A percentile compares a stretch with the other conserved stretches of the same genome.
phyloP scores from a whole-genome alignment of 2,329 filamentous ascomycete species.

The Colletotrichum sp. region DNA sequence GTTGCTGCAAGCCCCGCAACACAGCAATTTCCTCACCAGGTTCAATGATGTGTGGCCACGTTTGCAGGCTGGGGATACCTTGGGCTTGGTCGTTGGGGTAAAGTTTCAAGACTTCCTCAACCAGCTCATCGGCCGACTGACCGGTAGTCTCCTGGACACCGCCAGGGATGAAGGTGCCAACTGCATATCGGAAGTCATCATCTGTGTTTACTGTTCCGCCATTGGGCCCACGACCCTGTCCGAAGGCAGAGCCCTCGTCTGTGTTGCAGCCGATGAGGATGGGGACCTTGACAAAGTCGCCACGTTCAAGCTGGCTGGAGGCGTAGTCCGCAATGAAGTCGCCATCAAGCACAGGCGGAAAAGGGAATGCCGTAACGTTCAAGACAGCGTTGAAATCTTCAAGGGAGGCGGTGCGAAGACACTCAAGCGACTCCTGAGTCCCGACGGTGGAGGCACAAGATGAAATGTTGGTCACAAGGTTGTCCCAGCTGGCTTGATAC shows the following conservation, averaged over 20 bases:
- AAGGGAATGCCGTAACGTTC: constrained; percentile 7
- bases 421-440: constrained; percentile 27
- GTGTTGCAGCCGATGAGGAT: constrained; percentile 39
- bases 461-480: constrained; percentile 29
- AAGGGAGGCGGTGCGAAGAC: constrained; percentile 30
- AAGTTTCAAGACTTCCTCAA: constrained; percentile 25
- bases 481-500: constrained; percentile 32
- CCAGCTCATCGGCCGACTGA: constrained; percentile 25
- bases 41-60: constrained; percentile 34
- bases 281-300: constrained; percentile 38
- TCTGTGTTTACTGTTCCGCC: constrained; percentile 29
- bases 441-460: constrained; percentile 29
- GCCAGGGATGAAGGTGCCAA: constrained; percentile 13
- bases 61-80: constrained; percentile 37
- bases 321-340: constrained; percentile 38
- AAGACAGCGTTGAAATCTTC: constrained; percentile 30
- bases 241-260: constrained; percentile 33
- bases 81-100: constrained; percentile 37
- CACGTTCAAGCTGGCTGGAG: constrained; percentile 32
- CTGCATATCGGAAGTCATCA: constrained; percentile 28
- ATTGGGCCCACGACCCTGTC: constrained; percentile 20
- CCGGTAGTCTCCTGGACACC: constrained; percentile 23
- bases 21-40: constrained; percentile 28
- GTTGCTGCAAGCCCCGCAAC: constrained; percentile 30
- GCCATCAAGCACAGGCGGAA: constrained; percentile 35